Evolutionary conservation across 2,329 filamentous ascomycete genomes (phyloP).

Genomic region (Aschersonia sp.): DNA sequence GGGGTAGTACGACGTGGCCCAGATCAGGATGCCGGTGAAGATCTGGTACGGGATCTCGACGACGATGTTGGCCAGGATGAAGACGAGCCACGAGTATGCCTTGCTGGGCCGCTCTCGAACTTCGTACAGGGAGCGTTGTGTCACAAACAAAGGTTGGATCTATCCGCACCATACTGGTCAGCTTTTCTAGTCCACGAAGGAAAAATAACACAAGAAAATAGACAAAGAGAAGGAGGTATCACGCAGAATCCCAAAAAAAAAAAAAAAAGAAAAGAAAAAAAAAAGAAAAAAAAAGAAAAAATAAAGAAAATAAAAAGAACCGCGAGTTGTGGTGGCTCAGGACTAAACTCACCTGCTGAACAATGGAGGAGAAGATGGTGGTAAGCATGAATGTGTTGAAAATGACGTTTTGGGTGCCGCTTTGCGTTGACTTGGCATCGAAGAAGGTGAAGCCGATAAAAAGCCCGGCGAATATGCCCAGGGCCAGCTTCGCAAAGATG

Average conservation of each 20-base stretch:
- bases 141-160: constrained; percentile 64
- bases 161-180: constrained; percentile 10
- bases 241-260: neutral
- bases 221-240: neutral
- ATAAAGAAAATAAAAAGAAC: neutral
- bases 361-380: constrained; percentile 57
- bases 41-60: constrained; percentile 62
- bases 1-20: constrained; percentile 53
- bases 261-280: neutral
- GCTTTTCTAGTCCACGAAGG: neutral
- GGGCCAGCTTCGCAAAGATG: constrained; percentile 55
- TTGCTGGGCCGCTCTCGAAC: constrained; percentile 62
- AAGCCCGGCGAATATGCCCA: constrained; percentile 44
- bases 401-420: constrained; percentile 61
- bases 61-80: constrained; percentile 55
- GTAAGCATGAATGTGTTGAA: constrained; percentile 64
- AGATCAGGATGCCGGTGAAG: constrained; percentile 47
- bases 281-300: neutral
- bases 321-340: neutral
- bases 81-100: constrained; percentile 61
- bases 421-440: constrained; percentile 34
- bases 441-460: constrained; percentile 69
- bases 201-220: neutral
- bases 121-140: constrained; percentile 61
- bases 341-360: constrained; percentile 35